Percentiles rank a stretch among this genome's conserved stretches.
Conservation (phyloP, 2,329 filamentous ascomycete species). For the Clathrospora elynae region DNA sequence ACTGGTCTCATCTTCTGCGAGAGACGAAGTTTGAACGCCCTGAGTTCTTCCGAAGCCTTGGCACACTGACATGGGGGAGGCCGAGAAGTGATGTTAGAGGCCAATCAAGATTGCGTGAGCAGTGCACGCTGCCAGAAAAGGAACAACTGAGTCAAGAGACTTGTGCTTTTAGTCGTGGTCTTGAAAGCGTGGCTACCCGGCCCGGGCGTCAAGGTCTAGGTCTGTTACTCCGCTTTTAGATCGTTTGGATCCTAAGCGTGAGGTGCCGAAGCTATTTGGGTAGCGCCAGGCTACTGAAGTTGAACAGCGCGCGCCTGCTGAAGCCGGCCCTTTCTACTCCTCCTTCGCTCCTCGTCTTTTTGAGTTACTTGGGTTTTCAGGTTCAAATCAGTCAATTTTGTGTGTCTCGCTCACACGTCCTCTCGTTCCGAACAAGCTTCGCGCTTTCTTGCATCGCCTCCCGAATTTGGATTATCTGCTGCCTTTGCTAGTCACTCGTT, state of each 20-base stretch:
- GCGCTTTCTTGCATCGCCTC: constrained; percentile 12
- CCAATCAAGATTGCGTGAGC: no score
- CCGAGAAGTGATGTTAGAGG: no score
- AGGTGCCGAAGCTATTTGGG: constrained; percentile 29
- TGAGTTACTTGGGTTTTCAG: constrained; percentile 23
- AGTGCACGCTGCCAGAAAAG: no score
- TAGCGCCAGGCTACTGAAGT: constrained; percentile 34
- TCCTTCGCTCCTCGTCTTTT: constrained; percentile 26
- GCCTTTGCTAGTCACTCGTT: constrained; percentile 22
- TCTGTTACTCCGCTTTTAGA: constrained; percentile 43
- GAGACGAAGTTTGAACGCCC: no score
- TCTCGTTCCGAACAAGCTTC: constrained; percentile 31
- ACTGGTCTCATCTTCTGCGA: no score
- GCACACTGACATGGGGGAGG: constrained; percentile 15
- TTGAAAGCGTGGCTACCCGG: constrained; percentile 21
- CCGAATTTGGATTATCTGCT: constrained; percentile 20
- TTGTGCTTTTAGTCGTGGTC: constrained; percentile 32
- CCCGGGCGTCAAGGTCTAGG: constrained; percentile 32
- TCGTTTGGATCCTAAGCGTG: constrained; percentile 43
- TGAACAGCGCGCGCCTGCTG: constrained; percentile 24
- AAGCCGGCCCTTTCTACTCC: constrained; percentile 35
- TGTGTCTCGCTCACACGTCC: constrained; percentile 45
- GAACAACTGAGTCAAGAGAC: no score
- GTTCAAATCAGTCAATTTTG: constrained; percentile 30
- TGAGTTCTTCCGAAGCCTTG: constrained; percentile 9